Evolutionary conservation across 2,329 filamentous ascomycete species (phyloP).

Genomic region (Epichloe gansuensis): DNA sequence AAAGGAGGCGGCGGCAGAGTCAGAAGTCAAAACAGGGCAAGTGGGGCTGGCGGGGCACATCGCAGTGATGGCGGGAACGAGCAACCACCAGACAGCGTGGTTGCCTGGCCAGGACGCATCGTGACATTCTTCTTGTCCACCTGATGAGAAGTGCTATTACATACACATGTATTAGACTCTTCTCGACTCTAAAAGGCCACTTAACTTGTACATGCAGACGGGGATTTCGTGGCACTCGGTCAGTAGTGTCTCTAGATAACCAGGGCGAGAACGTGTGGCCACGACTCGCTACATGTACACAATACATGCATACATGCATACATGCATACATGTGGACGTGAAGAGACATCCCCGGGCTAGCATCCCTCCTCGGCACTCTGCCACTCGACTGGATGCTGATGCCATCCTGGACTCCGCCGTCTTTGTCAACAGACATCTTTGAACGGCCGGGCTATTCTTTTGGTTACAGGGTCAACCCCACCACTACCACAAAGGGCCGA

Average conservation of each 20-base stretch:
- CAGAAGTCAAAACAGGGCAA: not conserved
- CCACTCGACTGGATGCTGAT: not conserved
- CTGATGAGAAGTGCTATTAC: not conserved
- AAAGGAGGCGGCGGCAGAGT: not conserved
- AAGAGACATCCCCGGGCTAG: not conserved
- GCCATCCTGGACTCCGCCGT: not conserved
- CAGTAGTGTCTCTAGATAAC: not conserved
- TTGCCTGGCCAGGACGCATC: not conserved
- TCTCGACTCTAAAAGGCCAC: not conserved
- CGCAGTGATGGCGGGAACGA: not conserved
- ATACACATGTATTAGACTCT: not conserved
- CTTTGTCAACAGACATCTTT: not conserved
- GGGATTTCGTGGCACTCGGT: not conserved
- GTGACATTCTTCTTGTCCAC: slow-evolving; percentile 4
- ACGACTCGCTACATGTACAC: not conserved
- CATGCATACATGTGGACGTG: not conserved
- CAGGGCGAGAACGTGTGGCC: not conserved
- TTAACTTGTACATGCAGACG: not conserved
- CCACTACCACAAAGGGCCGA: too few relatives aligned
- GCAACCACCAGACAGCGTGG: not conserved
- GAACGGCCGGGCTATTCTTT: not conserved
- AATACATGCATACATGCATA: too few relatives aligned
- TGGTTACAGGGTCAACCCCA: not conserved
- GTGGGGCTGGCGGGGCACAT: not conserved
- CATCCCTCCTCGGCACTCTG: not conserved